These are phyloP conservation scores for Zygosaccharomyces pseudobailii DNA, from an alignment of 1,139 yeast genomes.

Conservation along the genomic window DNA sequence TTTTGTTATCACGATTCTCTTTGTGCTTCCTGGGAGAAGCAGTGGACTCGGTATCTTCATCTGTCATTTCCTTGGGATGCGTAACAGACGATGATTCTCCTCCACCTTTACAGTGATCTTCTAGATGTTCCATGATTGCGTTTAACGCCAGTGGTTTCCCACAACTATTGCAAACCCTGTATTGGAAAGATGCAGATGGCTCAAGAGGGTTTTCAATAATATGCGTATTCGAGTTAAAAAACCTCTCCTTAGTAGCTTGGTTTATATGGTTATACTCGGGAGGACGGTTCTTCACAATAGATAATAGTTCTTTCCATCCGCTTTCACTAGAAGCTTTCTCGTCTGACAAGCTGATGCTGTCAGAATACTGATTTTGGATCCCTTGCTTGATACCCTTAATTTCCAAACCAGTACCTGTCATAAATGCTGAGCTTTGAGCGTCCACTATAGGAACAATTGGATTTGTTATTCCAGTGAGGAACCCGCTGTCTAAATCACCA, in stretches of 20 bases:
- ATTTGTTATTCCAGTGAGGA: neutral
- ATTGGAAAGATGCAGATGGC: conserved; percentile 40
- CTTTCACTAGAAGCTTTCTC: conserved; percentile 9
- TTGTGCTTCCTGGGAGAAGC: conserved; percentile 7
- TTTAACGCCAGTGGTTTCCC: conserved; percentile 48
- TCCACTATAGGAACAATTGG: neutral
- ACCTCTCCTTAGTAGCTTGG: conserved; percentile 16
- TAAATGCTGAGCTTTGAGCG: conserved; percentile 1
- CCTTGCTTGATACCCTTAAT: conserved; percentile 22
- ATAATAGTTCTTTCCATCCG: conserved; percentile 27
- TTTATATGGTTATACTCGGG: conserved; percentile 15
- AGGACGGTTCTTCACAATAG: conserved; percentile 19
- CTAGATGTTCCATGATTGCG: conserved; percentile 39
- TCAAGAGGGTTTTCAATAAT: conserved; percentile 40
- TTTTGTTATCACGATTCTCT: conserved; percentile 34
- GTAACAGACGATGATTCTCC: conserved; percentile 5
- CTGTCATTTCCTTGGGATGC: conserved; percentile 10
- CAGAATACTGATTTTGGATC: conserved; percentile 15
- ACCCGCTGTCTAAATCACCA: neutral
- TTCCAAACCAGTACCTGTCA: conserved; percentile 19
- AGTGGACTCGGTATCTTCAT: conserved; percentile 7
- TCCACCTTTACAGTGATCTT: conserved; percentile 28
- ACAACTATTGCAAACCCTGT: conserved; percentile 63
- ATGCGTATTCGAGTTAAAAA: conserved; percentile 22
- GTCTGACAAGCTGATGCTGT: conserved; percentile 7